These are phyloP conservation scores for Aspergillus japonicus DNA, from an alignment of 2,329 filamentous ascomycete genomes.

Conservation along the genomic window DNA sequence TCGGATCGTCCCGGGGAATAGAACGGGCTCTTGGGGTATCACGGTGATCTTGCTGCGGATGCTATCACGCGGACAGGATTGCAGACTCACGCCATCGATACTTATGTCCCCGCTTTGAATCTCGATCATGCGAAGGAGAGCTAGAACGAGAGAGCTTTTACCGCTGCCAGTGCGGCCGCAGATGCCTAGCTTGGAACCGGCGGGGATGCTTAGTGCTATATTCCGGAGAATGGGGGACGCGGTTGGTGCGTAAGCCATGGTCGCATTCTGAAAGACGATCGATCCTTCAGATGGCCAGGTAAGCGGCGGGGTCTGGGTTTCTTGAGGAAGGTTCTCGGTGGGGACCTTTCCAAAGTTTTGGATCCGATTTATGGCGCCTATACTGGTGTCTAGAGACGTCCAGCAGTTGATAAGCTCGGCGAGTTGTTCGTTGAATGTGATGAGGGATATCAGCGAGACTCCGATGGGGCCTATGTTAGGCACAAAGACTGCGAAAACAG, in stretches of 20 bases:
- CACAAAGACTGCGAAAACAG: neutral
- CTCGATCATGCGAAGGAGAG: neutral
- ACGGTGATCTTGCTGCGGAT: neutral
- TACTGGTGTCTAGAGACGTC: neutral
- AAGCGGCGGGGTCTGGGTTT: neutral
- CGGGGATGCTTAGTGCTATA: neutral
- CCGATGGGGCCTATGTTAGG: neutral
- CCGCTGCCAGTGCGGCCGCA: slow-evolving; percentile 1
- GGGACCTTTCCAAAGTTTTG: neutral
- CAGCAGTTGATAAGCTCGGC: slow-evolving; percentile 1
- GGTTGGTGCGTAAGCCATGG: neutral
- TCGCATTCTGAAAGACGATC: neutral
- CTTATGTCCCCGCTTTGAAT: neutral
- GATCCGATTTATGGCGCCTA: neutral
- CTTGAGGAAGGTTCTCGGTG: neutral
- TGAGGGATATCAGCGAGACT: neutral
- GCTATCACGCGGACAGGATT: neutral
- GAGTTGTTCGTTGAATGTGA: neutral
- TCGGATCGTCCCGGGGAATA: neutral
- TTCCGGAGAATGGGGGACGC: neutral
- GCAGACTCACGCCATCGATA: neutral
- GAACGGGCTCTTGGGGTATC: neutral
- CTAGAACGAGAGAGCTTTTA: neutral
- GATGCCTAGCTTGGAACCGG: neutral
- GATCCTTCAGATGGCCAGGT: neutral